Base-by-base conservation (phyloP, 2,329 filamentous ascomycete genomes). In the Colletotrichum camelliae region DNA sequence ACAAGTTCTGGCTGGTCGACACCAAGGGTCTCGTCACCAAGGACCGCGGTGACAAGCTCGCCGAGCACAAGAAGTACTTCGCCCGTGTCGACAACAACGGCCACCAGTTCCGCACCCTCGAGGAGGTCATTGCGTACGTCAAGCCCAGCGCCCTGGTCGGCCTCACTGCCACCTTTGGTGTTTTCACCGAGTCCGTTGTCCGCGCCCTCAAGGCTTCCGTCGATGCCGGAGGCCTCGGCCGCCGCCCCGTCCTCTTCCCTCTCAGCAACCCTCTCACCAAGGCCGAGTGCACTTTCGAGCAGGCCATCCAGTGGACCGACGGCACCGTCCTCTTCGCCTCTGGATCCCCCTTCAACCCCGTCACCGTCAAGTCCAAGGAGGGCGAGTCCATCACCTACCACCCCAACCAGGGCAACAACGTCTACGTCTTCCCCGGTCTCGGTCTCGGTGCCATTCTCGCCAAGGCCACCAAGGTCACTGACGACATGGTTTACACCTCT, bases 1-100 rank as follows among this genome's bases (percentile, higher is more conserved):
- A 93, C 82, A 97, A 97, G 89, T 98, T 99, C 91, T 98, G 94
- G 92, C 94, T 99, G 64, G 96, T 98, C 76, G 97, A 98, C 88
- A 98, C 96, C 82, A 96, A 97, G 89, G 97, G 97, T 80, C 93
- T 99, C 27, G 96, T 99, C 68, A 98, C 97, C 78, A 90, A 91
- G 77, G 96, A 99, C 87, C 95, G 97, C 76, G 96, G 96, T 71
- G 97, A 98, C 88, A 95, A 93, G 84, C 93, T 99, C 55, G 96
- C 96, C 48, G 94, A 98, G 81, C 97, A 99, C 86, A 95, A 95
- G 87, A 91, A 93, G 86, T 92, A 93, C 85, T 93, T 94, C 80
- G 91, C 92, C 37, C 90, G 92, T 68, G 85, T 85, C 18, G 92
- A 94, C 84, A 93, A 93, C 85, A 88, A 89, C 72, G 92, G 91